Evolutionary conservation across 2,329 filamentous ascomycete genomes (phyloP).

Genomic region (Chaetomium globosum): DNA sequence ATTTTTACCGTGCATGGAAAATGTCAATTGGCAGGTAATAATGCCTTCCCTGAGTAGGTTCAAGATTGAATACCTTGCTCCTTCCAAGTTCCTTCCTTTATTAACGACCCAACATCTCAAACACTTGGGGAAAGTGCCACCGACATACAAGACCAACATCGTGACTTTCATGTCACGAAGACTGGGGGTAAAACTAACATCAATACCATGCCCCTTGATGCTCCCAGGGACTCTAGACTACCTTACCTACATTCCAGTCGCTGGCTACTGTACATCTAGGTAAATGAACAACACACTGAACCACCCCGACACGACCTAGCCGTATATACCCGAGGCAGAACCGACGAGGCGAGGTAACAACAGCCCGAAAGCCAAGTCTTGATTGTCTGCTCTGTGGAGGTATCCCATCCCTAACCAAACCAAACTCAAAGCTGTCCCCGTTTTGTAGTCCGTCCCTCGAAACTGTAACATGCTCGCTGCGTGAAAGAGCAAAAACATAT

Average conservation of each 20-base stretch:
- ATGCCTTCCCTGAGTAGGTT: not conserved
- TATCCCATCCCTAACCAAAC: slow-evolving; percentile 19
- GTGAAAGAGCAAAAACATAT: not conserved
- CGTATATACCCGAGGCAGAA: not conserved
- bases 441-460: slow-evolving; percentile 17
- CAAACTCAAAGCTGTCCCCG: not conserved
- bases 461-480: slow-evolving; percentile 18
- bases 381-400: slow-evolving; percentile 20
- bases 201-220: not conserved
- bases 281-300: slow-evolving; percentile 8
- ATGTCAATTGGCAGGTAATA: not conserved
- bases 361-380: slow-evolving; percentile 4
- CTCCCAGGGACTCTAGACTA: not conserved
- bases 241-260: not conserved
- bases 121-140: not conserved
- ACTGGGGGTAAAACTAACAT: not conserved
- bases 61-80: not conserved
- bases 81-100: not conserved
- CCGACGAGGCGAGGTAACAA: not conserved
- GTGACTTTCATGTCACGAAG: not conserved
- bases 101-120: too few relatives aligned
- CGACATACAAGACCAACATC: not conserved
- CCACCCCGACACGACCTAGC: not conserved
- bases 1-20: not conserved
- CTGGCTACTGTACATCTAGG: not conserved